phyloP scores from a whole-genome alignment of 78 protist species.

The Guillardia theta region DNA sequence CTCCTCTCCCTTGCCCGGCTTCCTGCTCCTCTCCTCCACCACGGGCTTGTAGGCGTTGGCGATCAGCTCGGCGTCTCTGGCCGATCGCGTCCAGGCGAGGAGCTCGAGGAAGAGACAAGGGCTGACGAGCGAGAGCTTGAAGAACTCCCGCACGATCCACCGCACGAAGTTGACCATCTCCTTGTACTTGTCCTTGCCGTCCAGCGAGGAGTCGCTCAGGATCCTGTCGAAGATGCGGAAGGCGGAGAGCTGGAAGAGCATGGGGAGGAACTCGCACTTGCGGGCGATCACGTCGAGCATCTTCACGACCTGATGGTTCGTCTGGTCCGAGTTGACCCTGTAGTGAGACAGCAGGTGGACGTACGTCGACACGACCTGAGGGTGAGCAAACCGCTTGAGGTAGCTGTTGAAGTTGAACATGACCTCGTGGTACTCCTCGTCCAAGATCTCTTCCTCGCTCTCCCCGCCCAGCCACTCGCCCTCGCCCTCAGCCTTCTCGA shows the following conservation, averaged over 20 bases:
- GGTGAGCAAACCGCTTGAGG: not conserved
- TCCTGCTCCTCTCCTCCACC: not conserved
- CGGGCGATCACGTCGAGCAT: constrained; percentile 17
- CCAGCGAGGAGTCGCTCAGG: not conserved
- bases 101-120: not conserved
- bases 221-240: not conserved
- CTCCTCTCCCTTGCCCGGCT: not conserved
- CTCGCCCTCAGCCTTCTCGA: not conserved
- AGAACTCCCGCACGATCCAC: not conserved
- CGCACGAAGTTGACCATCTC: not conserved
- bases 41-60: not conserved
- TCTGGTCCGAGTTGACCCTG: not conserved
- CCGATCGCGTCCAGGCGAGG: not conserved
- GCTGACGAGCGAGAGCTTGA: not conserved
- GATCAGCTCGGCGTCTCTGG: not conserved
- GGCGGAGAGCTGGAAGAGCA: not conserved
- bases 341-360: not conserved
- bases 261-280: not conserved
- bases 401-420: not conserved
- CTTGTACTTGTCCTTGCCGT: not conserved
- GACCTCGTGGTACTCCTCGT: not conserved
- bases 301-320: constrained; percentile 22
- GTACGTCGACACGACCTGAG: not conserved
- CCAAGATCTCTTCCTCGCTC: not conserved
- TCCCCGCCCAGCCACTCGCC: not conserved